Base-by-base conservation (phyloP, 768 basidiomycete genomes). In the Mycena sanguinolenta region DNA sequence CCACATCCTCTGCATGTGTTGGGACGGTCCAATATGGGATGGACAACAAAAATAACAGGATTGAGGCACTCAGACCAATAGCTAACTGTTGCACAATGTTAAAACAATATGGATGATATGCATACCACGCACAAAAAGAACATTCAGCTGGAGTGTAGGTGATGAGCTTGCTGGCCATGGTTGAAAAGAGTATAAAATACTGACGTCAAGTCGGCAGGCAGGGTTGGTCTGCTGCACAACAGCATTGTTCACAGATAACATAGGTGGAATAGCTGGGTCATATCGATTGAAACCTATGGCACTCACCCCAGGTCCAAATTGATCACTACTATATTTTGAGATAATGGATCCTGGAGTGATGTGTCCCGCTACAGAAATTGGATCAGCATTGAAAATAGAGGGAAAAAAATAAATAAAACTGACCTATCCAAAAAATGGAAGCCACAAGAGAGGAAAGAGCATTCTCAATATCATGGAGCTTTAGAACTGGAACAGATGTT, bases 391-490 rank as follows among this genome's bases (percentile, higher is more conserved):
- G 50, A 25, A 52, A 52, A 52, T 52, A 28, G 23, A 28, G 21
- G n/a, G n/a, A n/a, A n/a, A n/a, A 10, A 52, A 52, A 28, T 8
- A 52, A 52, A 52, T 52, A 16, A 28, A 49, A 49, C n/a, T 49
- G 46, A 52, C 50, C 50, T 28, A 52, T 52, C 50, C 50, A 52
- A 28, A 52, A 52, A 25, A 52, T 27, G 5, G 50, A 25, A 13
- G 50, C 50, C 25, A 52, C 50, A 52, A 52, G 50, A 16, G 50
- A 25, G 27, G 50, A 52, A 52, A 52, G 50, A 12, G 50, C 23
- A 52, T 52, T 52, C 50, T 52, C 50, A 52, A 52, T 52, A 2
- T 52, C 27, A 16, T 52, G 50, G 25, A 52, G 50, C 50, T 52
- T 14, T 16, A 52, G 27, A 27, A 52, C 27, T 52, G 50, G 27